Base-by-base conservation (phyloP, 306 rosid species). In the Malus asiatica region DNA sequence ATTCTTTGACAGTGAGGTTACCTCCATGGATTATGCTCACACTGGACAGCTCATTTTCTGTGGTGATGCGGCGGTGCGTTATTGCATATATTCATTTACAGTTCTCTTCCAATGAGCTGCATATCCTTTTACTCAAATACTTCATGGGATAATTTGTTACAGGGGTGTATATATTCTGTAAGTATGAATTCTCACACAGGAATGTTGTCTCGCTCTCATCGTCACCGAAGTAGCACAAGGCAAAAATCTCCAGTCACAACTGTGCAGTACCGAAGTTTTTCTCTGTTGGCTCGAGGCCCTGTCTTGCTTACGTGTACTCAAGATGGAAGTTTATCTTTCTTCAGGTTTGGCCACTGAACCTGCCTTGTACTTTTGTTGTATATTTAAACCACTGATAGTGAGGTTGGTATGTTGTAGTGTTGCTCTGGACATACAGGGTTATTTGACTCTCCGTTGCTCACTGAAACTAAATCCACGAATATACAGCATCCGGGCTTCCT, bases 381-480 rank as follows among this genome's bases (percentile, higher is more conserved):
- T 77, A 58, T 76, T 71, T 25, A 22, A 75, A 66, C 73, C 53
- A 70, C 84, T 81, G 76, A 66, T 72, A 32, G 35, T 32, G 64
- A 76, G 60, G 29, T 84, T 82, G 72, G 68, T 67, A 62, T 81
- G 16, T 78, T 81, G 22, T 48, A 94, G 98, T 76, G 96, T 94
- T 82, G 93, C 96, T 66, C 75, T 89, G 89, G 98, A 94, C 87
- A 77, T 90, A 76, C 79, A 89, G 80, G 98, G 98, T 67, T 94
- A 94, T 84, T 90, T 94, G 89, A 92, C 98, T 74, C 95, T 94
- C 68, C 92, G 98, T 18, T 94, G 98, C 92, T 87, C 98, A 0
- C 93, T 94, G 77, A 89, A 94, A 82, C 84, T 94, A 78, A 84
- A 90, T 76, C 93, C 98, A 4, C 92, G 97, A 11, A 80, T 89